phyloP scores from a whole-genome alignment of 495 filamentous ascomycete species.

The Durotheca rogersii region DNA sequence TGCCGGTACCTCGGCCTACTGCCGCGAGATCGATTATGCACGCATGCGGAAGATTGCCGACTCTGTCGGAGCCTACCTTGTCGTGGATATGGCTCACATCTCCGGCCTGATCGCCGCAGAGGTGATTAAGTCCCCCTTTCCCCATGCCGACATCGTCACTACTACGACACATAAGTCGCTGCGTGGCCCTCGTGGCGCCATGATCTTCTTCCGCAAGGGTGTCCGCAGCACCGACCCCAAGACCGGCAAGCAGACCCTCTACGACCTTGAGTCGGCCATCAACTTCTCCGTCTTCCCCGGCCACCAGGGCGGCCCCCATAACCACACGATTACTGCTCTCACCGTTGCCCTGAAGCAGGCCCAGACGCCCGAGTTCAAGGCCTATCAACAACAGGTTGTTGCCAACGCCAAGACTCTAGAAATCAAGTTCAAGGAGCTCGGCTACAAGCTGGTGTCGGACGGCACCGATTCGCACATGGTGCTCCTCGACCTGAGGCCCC shows the following conservation, averaged over 20 bases:
- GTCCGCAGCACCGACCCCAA: constrained; percentile 86
- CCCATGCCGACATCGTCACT: constrained; percentile 93
- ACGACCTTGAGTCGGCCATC: constrained; percentile 93
- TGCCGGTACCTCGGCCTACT: constrained; percentile 97
- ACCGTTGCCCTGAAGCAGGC: constrained; percentile 97
- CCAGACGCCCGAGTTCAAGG: constrained; percentile 87
- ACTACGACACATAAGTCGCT: constrained; percentile 99
- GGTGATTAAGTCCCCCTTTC: constrained; percentile 93
- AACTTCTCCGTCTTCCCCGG: constrained; percentile 99
- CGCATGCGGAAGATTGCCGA: constrained; percentile 97
- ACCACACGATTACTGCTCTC: constrained; percentile 99
- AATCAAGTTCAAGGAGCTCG: constrained; percentile 73
- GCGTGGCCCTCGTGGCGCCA: constrained; percentile 95
- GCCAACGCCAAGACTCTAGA: constrained; percentile 91
- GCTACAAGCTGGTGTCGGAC: constrained; percentile 90
- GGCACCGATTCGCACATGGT: constrained; percentile 99
- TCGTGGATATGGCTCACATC: constrained; percentile 99
- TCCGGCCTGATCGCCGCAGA: constrained; percentile 91
- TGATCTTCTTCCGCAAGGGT: constrained; percentile 99
- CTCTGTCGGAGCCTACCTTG: constrained; percentile 88
- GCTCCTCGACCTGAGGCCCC: constrained; percentile 81
- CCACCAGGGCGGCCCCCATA: constrained; percentile 98
- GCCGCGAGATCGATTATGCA: constrained; percentile 94
- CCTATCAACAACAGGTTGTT: constrained; percentile 91
- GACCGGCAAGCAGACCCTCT: constrained; percentile 83